Base-by-base conservation (phyloP, 257 asterid genomes). In the Solanum lycopersicoides region DNA sequence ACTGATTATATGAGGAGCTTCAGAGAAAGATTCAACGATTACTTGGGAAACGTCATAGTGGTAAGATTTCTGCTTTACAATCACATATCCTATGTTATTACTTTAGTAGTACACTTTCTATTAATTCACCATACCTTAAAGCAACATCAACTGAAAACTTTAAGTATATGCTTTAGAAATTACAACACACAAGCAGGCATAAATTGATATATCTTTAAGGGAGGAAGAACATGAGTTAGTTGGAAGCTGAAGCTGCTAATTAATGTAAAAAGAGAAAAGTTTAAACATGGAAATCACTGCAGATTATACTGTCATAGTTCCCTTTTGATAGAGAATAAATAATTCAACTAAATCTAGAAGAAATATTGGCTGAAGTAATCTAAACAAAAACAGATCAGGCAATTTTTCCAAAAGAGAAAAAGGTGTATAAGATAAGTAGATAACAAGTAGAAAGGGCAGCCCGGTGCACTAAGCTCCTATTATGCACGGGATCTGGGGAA, bases 1-100 rank as follows among this genome's bases (percentile, higher is more conserved):
- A 86, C 98, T 0, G 99, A 96, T 90, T 94, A 88, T 86, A 96
- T 96, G 98, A 92, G 89, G 89, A 95, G 94, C 89, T 97, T 97
- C 86, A 91, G 93, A 88, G 94, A 93, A 42, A 95, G 92, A 90
- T 97, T 97, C 90, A 87, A 88, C 83, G 91, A 93, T 56, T 92
- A 90, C 92, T 74, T 95, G 83, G 99, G 99, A 89, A 86, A 89
- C 2, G 93, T 94, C 87, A 91, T 97, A 77, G 95, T 79, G 94
- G 98, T 96, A 93, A 79, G 92, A 45, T 86, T 83, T 85, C 63
- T 87, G 71, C 37, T 87, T 74, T 84, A 71, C 86, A 80, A 80
- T 84, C 73, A 68, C 87, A 47, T 47, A 53, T 63, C 82, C 25
- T 25, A 69, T 86, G 21, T 89, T 73, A 63, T 79, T 68, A 30